A percentile compares a stretch with the other conserved stretches of the same genome.
Evolutionary conservation across 306 rosid genomes (phyloP).

Genomic region (Ziziphus jujuba): DNA sequence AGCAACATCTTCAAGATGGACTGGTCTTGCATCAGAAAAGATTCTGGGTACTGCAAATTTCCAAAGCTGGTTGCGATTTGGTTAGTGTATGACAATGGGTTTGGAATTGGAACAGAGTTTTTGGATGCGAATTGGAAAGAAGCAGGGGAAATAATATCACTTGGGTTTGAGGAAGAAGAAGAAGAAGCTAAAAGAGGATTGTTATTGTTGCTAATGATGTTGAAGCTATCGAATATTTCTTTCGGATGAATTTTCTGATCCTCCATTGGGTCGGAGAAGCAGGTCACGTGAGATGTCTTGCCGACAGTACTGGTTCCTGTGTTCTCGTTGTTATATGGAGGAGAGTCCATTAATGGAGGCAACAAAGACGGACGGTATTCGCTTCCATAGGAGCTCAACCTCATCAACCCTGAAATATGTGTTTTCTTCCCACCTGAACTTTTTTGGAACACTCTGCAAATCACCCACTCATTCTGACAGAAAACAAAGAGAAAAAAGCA

Average conservation of each 20-base stretch:
- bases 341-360: constrained; percentile 71
- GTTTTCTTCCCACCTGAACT: constrained; percentile 40
- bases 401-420: constrained; percentile 42
- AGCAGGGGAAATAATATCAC: constrained; percentile 20
- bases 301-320: constrained; percentile 23
- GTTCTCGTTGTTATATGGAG: constrained; percentile 45
- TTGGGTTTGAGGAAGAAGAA: constrained; percentile 16
- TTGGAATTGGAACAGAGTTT: not conserved
- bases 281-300: constrained; percentile 58
- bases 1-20: constrained; percentile 43
- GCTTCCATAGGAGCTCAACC: constrained; percentile 29
- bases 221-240: constrained; percentile 24
- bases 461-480: constrained; percentile 80
- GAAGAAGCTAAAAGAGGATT: constrained; percentile 8
- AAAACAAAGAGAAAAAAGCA: constrained; percentile 12
- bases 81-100: not conserved
- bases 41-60: constrained; percentile 26
- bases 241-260: constrained; percentile 26
- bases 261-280: constrained; percentile 58
- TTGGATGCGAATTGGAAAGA: constrained; percentile 22
- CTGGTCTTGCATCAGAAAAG: constrained; percentile 32
- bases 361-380: constrained; percentile 23
- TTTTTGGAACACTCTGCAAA: constrained; percentile 73
- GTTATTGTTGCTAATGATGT: not conserved
- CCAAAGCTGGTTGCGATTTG: constrained; percentile 24